Conservation (phyloP, 1,139 yeast species). For the Debaryomyces robertsiae region DNA sequence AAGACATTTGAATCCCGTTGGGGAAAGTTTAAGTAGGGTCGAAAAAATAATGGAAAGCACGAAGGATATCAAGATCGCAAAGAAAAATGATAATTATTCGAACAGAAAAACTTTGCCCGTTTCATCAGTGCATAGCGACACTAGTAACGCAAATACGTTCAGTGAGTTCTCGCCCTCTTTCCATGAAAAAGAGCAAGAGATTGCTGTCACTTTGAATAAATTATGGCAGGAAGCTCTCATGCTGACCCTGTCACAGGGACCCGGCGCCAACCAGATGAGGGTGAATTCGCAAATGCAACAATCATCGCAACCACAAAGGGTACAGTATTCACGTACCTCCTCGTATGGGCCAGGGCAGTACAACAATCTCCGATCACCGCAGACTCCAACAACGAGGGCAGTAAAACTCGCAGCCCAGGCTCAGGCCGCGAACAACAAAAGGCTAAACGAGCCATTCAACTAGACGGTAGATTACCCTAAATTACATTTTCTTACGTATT, state of each 20-base stretch:
- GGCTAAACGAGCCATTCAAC: slow-evolving; percentile 5
- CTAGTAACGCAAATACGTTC: slow-evolving; percentile 33
- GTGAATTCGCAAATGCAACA: slow-evolving; percentile 9
- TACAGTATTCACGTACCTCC: slow-evolving; percentile 29
- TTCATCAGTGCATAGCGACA: slow-evolving; percentile 1
- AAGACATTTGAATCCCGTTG: slow-evolving; percentile 68
- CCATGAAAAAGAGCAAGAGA: slow-evolving; percentile 37
- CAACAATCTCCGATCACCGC: slow-evolving; percentile 22
- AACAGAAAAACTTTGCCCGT: slow-evolving; percentile 9
- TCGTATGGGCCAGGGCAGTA: slow-evolving; percentile 24
- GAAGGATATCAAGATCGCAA: slow-evolving; percentile 26
- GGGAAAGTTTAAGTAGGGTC: slow-evolving; percentile 58
- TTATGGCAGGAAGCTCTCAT: slow-evolving; percentile 49
- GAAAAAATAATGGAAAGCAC: slow-evolving; percentile 23
- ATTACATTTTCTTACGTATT: slow-evolving; percentile 1
- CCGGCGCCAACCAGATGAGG: slow-evolving; percentile 11
- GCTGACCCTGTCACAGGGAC: slow-evolving; percentile 18
- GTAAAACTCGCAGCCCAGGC: slow-evolving; percentile 35
- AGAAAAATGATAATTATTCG: slow-evolving; percentile 16
- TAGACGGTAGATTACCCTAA: slow-evolving; percentile 4
- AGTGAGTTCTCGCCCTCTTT: slow-evolving; percentile 37
- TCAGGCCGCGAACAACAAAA: slow-evolving; percentile 15
- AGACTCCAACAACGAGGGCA: slow-evolving; percentile 41
- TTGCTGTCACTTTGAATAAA: slow-evolving; percentile 27
- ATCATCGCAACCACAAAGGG: slow-evolving; percentile 23